Conservation (phyloP, 202 grass and related monocot species). For the Tripidium arundinaceum region DNA sequence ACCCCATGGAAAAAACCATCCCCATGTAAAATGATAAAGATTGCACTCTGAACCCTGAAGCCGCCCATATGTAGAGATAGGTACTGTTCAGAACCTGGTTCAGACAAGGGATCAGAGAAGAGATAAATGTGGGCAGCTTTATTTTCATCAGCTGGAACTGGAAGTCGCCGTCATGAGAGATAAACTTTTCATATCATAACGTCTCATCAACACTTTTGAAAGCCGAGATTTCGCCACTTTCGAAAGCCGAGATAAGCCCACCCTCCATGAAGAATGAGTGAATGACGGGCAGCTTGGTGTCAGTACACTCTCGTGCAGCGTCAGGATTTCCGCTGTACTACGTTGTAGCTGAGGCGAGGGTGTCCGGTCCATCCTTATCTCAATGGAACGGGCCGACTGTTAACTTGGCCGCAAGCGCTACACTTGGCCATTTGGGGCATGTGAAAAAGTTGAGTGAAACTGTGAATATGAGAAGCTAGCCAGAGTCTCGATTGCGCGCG, state of each 20-base stretch:
- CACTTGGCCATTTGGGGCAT: too few relatives aligned
- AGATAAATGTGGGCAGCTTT: background rate
- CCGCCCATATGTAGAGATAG: background rate
- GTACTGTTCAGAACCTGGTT: background rate
- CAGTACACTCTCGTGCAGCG: background rate
- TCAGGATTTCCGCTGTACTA: background rate
- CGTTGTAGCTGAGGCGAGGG: background rate
- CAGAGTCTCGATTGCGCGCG: too few relatives aligned
- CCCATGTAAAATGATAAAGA: background rate
- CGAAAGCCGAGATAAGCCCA: background rate
- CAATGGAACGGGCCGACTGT: background rate
- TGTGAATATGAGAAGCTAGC: too few relatives aligned
- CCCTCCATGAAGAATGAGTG: slow-evolving; percentile 10
- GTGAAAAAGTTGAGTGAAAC: too few relatives aligned
- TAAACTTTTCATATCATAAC: background rate
- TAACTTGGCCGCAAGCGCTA: background rate
- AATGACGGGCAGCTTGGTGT: background rate
- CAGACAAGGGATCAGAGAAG: background rate
- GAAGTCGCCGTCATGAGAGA: slow-evolving; percentile 1
- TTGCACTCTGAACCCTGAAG: background rate
- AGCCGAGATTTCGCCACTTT: background rate
- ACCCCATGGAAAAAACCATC: too few relatives aligned
- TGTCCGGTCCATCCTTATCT: background rate
- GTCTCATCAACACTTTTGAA: background rate
- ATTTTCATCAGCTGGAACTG: background rate